phyloP scores from a whole-genome alignment of 148 eudicot genomes.

The Fagopyrum esculentum region DNA sequence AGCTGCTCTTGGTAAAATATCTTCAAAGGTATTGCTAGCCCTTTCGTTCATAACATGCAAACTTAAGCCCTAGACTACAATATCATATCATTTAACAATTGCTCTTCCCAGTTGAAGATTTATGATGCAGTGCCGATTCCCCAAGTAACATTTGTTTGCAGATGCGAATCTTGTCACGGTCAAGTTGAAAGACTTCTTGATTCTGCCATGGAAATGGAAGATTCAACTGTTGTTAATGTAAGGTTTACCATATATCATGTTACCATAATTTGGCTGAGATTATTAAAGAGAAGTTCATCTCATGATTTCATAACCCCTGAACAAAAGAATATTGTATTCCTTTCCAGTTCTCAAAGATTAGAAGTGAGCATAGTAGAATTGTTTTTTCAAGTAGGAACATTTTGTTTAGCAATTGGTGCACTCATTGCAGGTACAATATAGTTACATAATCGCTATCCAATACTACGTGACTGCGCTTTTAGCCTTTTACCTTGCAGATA shows the following conservation, averaged over 20 bases:
- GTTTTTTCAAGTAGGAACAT: slow-evolving; percentile 96
- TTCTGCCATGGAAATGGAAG: slow-evolving; percentile 99
- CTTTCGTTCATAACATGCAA: not conserved
- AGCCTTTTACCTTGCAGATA: no score
- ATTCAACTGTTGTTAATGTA: slow-evolving; percentile 88
- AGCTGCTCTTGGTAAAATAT: slow-evolving; percentile 93
- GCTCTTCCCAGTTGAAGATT: not conserved
- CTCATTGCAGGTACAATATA: slow-evolving; percentile 56
- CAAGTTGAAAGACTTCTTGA: slow-evolving; percentile 99
- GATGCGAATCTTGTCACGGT: slow-evolving; percentile 98
- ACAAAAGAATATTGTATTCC: not conserved
- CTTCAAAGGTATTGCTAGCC: slow-evolving; percentile 61
- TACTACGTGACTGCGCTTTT: not conserved
- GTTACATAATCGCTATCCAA: not conserved
- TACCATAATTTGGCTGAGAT: not conserved
- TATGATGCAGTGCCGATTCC: not conserved
- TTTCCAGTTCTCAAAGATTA: slow-evolving; percentile 82
- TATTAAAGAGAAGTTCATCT: not conserved
- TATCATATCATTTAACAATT: not conserved
- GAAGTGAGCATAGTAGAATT: slow-evolving; percentile 97
- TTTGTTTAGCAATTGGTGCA: slow-evolving; percentile 87
- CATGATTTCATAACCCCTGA: not conserved
- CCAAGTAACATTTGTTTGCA: slow-evolving; percentile 23
- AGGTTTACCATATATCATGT: slow-evolving; percentile 36
- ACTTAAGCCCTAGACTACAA: not conserved